Conservation (phyloP, 495 filamentous ascomycete species). For the Neurospora africana region DNA sequence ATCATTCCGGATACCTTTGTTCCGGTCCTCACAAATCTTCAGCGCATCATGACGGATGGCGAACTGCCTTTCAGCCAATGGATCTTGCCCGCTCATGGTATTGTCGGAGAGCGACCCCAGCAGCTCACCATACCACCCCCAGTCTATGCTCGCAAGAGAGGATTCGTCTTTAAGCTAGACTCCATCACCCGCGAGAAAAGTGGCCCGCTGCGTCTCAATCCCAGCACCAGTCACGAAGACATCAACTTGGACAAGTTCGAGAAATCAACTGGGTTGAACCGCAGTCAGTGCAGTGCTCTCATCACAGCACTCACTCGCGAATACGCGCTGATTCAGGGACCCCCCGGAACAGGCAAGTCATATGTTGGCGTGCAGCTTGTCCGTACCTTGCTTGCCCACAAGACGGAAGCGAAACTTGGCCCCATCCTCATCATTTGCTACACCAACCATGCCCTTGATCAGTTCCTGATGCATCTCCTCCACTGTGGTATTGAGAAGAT, state of each 20-base stretch:
- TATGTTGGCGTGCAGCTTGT: slow-evolving; percentile 46
- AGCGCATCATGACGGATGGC: slow-evolving; percentile 17
- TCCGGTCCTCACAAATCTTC: slow-evolving; percentile 25
- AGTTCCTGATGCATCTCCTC: slow-evolving; percentile 55
- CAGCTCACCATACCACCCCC: slow-evolving; percentile 29
- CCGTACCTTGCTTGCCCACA: slow-evolving; percentile 53
- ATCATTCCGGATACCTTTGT: slow-evolving; percentile 23
- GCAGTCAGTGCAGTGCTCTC: slow-evolving; percentile 44
- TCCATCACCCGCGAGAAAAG: slow-evolving; percentile 31
- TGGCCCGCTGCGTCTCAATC: not conserved
- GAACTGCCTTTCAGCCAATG: slow-evolving; percentile 12
- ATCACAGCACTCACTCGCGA: slow-evolving; percentile 43
- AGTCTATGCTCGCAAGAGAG: slow-evolving; percentile 37
- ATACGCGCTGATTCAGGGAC: slow-evolving; percentile 65
- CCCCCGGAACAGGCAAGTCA: slow-evolving; percentile 72
- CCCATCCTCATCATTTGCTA: slow-evolving; percentile 58
- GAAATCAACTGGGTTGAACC: slow-evolving; percentile 4
- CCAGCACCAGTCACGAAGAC: not conserved
- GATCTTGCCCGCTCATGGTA: slow-evolving; percentile 35
- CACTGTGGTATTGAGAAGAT: slow-evolving; percentile 46
- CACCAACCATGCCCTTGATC: slow-evolving; percentile 68
- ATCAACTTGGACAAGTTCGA: not conserved
- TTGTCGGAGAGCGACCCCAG: not conserved
- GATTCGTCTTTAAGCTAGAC: slow-evolving; percentile 45
- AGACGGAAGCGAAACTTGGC: slow-evolving; percentile 37